These are phyloP conservation scores for Neurospora cerealis DNA, from an alignment of 495 filamentous ascomycete genomes.

Conservation along the genomic window DNA sequence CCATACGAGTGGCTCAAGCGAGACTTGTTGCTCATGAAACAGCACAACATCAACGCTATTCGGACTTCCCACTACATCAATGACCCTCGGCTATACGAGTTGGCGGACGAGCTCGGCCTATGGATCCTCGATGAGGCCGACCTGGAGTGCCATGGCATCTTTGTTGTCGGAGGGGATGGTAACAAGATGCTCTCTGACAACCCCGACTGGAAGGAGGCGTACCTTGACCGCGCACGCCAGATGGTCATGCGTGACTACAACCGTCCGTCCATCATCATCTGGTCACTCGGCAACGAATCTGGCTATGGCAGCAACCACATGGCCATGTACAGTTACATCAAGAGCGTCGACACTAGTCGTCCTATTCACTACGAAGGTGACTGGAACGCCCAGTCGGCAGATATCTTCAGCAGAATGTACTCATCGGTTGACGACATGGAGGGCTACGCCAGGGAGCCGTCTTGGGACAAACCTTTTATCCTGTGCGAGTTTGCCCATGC, in stretches of 20 bases:
- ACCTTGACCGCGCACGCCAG: constrained; percentile 59
- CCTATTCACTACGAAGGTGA: constrained; percentile 64
- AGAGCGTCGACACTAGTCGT: constrained; percentile 44
- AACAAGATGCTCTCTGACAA: constrained; percentile 51
- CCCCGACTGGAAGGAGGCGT: constrained; percentile 56
- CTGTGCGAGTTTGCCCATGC: constrained; percentile 64
- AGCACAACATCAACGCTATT: constrained; percentile 58
- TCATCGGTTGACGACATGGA: constrained; percentile 39
- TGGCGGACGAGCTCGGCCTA: constrained; percentile 59
- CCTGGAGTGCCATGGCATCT: constrained; percentile 63
- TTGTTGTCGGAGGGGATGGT: constrained; percentile 36
- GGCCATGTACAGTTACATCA: constrained; percentile 58
- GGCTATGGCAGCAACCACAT: constrained; percentile 60
- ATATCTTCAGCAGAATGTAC: constrained; percentile 64
- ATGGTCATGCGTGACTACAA: constrained; percentile 61
- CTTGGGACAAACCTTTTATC: constrained; percentile 47
- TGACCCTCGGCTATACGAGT: constrained; percentile 48
- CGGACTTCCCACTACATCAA: constrained; percentile 58
- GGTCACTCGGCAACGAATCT: constrained; percentile 64
- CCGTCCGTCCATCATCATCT: constrained; percentile 57
- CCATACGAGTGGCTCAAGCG: constrained; percentile 41
- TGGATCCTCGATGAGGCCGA: constrained; percentile 68
- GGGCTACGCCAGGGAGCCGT: constrained; percentile 27
- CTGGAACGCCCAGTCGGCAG: constrained; percentile 45
- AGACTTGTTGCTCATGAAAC: constrained; percentile 58